Evolutionary conservation across 257 asterid genomes (phyloP), one percentile per base, ranked within the genome.

Genomic region (Voacanga thouarsii): DNA sequence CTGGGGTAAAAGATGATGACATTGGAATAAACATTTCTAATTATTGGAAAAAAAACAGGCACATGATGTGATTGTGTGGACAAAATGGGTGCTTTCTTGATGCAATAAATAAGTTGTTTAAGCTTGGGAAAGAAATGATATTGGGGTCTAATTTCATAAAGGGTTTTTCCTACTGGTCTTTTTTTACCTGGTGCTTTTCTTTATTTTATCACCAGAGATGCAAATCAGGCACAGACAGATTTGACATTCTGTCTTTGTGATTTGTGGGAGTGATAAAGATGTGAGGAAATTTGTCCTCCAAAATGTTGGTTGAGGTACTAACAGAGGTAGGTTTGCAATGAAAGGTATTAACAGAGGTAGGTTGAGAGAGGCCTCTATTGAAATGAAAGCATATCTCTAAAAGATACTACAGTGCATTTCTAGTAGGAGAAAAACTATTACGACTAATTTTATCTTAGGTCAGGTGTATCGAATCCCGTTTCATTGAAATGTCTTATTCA

Each of bases 281-380:
- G 43, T 7, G 44, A 3, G 5, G 3, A 30, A 64, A 9, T 1
- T n/a, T 6, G 23, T 57, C 12, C 14, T 10, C 64, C 61, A 57
- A 57, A 57, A 64, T 33, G 41, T 4, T 28, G 56, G 77, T 71
- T 77, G 11, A 71, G 72, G 77, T 45, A 6, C 33, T 78, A 59
- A 71, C 72, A 71, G 53, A 47, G 81, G 77, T 45, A 71, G 77
- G 82, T 78, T 59, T 19, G 6, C 11, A 2, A 47, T 24, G 66
- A 60, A 33, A 60, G 68, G 68, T 28, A 61, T 26, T 28, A 12
- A 61, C 68, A 61, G 41, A 61, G 68, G 68, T 63, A 28, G 43
- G 69, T 7, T 18, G 7, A 18, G 55, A 30, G 28, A 8, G 47
- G 5, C 9, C 47, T 24, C 33, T 6, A 10, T 44, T 71, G 43